A percentile compares a stretch with the other conserved stretches of the same genome.
phyloP scores from a whole-genome alignment of 2,329 filamentous ascomycete species.

The Cryphonectria radicalis region DNA sequence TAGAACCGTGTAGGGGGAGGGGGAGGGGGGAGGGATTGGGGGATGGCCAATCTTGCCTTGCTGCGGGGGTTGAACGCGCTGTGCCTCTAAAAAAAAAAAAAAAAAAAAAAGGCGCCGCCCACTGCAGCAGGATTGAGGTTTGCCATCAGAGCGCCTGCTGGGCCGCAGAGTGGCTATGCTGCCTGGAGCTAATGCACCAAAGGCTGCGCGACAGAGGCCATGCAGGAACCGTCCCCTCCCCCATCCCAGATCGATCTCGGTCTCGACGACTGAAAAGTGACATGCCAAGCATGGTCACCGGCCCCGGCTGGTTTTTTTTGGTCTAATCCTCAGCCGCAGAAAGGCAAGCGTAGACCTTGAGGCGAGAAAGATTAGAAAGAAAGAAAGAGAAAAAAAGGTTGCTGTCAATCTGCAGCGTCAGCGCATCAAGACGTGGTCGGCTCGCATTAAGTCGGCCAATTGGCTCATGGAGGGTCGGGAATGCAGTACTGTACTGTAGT shows the following conservation, averaged over 20 bases:
- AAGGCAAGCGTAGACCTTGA: background rate
- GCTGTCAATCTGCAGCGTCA: background rate
- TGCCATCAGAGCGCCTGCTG: background rate
- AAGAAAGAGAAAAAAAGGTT: background rate
- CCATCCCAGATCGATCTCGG: background rate
- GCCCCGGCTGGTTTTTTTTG: background rate
- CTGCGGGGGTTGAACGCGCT: background rate
- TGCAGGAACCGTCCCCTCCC: background rate
- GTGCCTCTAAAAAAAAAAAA: background rate
- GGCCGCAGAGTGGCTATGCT: background rate
- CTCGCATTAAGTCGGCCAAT: slow-evolving; percentile 16
- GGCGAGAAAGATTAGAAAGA: too few relatives aligned
- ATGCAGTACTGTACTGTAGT: background rate
- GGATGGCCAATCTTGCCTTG: background rate
- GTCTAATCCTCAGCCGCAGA: background rate
- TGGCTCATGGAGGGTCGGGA: slow-evolving; percentile 10
- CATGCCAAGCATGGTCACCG: background rate
- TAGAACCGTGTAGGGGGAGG: background rate
- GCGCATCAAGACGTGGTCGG: slow-evolving; percentile 8
- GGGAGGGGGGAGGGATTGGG: background rate
- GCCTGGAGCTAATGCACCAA: slow-evolving; percentile 7
- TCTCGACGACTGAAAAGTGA: slow-evolving; percentile 3
- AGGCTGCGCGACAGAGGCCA: slow-evolving; percentile 1
- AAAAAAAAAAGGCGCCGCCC: background rate
- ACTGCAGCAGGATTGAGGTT: background rate